Conservation (phyloP, 164 flowering plant species). For the Umbilicus rupestris region DNA sequence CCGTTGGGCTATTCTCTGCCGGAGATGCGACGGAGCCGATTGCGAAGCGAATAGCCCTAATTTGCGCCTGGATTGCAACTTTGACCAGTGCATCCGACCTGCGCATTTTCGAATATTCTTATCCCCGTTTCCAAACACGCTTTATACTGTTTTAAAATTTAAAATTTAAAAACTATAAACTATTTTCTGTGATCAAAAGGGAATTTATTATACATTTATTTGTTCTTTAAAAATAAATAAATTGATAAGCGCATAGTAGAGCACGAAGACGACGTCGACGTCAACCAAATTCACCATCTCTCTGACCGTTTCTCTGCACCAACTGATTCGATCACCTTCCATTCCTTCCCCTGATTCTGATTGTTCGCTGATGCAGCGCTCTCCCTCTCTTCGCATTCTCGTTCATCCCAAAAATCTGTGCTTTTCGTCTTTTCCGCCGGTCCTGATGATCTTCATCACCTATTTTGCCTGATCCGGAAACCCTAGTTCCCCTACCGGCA, state of each 20-base stretch:
- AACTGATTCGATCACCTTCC: not conserved
- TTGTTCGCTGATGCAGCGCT: not conserved
- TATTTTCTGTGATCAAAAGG: no score
- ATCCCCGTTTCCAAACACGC: not conserved
- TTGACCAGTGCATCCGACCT: not conserved
- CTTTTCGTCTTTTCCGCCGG: no score
- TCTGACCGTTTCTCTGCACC: not conserved
- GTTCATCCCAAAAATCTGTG: no score
- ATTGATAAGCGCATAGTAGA: not conserved
- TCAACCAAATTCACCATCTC: not conserved
- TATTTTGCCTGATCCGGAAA: not conserved
- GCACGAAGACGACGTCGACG: not conserved
- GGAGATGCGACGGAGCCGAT: constrained; percentile 3
- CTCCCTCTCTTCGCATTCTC: not conserved
- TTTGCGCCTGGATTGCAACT: constrained; percentile 1
- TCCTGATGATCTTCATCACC: no score
- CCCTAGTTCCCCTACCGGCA: not conserved
- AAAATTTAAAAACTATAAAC: not conserved
- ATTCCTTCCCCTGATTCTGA: not conserved
- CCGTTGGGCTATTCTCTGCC: not conserved
- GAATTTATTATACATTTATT: not conserved
- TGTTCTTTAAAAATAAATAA: not conserved
- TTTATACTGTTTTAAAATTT: not conserved
- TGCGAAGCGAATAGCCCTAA: constrained; percentile 2
- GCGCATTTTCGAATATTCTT: not conserved